phyloP scores from a whole-genome alignment of 2,329 filamentous ascomycete genomes.

The Trichoderma sp. region DNA sequence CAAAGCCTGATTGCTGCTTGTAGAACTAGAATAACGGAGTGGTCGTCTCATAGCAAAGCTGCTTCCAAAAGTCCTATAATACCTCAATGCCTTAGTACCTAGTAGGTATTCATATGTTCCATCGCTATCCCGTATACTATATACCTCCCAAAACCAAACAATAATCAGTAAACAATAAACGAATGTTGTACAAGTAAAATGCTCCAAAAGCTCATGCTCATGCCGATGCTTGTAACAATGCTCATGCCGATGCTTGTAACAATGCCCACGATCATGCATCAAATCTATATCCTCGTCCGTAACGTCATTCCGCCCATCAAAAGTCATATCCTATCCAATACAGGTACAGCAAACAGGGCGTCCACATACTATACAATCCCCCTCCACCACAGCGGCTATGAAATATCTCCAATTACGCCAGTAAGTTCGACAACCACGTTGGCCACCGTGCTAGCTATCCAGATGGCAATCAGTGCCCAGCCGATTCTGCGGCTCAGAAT shows the following conservation, averaged over 20 bases:
- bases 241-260: not conserved
- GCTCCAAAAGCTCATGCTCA: not conserved
- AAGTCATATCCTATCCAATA: not conserved
- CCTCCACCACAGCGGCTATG: not conserved
- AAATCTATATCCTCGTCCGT: not conserved
- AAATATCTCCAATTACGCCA: slow-evolving; percentile 45
- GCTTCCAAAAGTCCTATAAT: not conserved
- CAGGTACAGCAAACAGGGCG: not conserved
- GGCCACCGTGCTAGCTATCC: slow-evolving; percentile 72
- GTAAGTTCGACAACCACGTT: slow-evolving; percentile 80
- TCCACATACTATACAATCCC: not conserved
- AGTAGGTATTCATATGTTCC: not conserved
- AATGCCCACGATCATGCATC: no score
- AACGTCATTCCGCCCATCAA: not conserved
- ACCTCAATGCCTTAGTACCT: no score
- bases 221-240: no score
- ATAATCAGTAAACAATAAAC: not conserved
- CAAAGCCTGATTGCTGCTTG: not conserved
- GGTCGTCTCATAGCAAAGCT: no score
- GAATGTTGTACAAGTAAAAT: not conserved
- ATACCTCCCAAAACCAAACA: not conserved
- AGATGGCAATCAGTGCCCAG: slow-evolving; percentile 73
- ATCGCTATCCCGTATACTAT: not conserved
- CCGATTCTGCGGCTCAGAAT: slow-evolving; percentile 79
- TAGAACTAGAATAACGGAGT: no score